A percentile compares a stretch with the other conserved stretches of the same genome.
Conservation (phyloP, 2,329 filamentous ascomycete species). For the Scopulariopsis brevicaulis region DNA sequence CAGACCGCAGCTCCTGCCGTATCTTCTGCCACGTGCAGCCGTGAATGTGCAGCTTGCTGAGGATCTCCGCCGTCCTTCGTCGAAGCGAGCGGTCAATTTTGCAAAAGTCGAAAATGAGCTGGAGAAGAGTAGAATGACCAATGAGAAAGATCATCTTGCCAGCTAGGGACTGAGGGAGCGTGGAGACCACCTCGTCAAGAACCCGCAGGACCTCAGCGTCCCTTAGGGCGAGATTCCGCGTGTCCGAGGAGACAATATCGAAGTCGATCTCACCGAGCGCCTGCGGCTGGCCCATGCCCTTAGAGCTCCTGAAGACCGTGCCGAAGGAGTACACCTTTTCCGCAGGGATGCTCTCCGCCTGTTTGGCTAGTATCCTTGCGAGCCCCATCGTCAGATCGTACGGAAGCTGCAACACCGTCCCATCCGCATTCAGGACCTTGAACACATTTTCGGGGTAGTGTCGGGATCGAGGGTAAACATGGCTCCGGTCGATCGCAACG, state of each 20-base stretch:
- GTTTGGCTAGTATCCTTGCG: constrained; percentile 71
- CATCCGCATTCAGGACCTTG: constrained; percentile 69
- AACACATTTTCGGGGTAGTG: constrained; percentile 69
- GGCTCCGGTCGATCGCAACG: constrained; percentile 63
- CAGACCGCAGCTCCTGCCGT: constrained; percentile 68
- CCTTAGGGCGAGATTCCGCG: constrained; percentile 72
- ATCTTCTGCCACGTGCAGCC: constrained; percentile 77
- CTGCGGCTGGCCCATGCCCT: constrained; percentile 68
- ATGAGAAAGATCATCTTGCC: constrained; percentile 79
- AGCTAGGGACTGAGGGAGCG: constrained; percentile 64
- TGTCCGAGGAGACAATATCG: constrained; percentile 80
- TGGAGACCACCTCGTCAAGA: constrained; percentile 75
- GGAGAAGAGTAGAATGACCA: constrained; percentile 77
- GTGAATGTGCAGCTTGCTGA: constrained; percentile 80
- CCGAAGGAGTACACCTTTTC: constrained; percentile 81
- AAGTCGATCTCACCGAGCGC: constrained; percentile 89
- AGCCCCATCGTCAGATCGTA: constrained; percentile 87
- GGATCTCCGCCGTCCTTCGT: constrained; percentile 63
- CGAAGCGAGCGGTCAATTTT: constrained; percentile 61
- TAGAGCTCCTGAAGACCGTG: constrained; percentile 70
- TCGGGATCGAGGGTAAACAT: constrained; percentile 70
- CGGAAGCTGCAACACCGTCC: constrained; percentile 85
- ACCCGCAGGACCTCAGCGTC: constrained; percentile 94
- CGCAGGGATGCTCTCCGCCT: constrained; percentile 45
- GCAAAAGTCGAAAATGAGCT: constrained; percentile 84